phyloP scores from a whole-genome alignment of 257 asterid species.

The Leonotis leonurus region DNA sequence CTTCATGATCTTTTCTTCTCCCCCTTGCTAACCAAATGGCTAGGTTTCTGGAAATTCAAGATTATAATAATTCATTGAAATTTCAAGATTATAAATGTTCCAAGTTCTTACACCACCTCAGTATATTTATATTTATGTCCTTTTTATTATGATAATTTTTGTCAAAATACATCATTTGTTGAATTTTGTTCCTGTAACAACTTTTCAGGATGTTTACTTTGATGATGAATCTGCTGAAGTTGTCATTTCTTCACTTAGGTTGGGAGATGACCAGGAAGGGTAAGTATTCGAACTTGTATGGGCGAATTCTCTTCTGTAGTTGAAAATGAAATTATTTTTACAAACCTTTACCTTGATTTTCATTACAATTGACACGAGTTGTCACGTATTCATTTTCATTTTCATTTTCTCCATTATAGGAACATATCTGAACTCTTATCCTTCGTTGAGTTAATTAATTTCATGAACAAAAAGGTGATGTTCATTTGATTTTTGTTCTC shows the following conservation, averaged over 20 bases:
- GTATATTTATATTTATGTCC: background rate
- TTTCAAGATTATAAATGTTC: background rate
- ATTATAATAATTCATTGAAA: too few species aligned
- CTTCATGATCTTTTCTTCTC: background rate
- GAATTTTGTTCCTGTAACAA: slow-evolving; percentile 7
- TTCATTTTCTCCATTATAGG: background rate
- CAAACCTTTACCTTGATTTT: too few species aligned
- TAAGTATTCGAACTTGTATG: too few species aligned
- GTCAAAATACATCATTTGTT: slow-evolving; percentile 9
- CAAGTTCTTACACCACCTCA: background rate
- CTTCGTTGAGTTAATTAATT: background rate
- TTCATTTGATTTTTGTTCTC: slow-evolving; percentile 5
- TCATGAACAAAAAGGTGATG: background rate
- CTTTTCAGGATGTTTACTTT: slow-evolving; percentile 47
- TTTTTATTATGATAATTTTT: background rate
- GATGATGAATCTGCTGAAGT: slow-evolving; percentile 57
- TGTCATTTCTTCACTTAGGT: slow-evolving; percentile 49
- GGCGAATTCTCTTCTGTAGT: too few species aligned
- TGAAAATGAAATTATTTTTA: too few species aligned
- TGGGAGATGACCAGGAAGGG: slow-evolving; percentile 26
- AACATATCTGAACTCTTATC: background rate
- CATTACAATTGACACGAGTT: too few species aligned
- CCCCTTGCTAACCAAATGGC: background rate
- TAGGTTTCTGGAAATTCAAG: slow-evolving; percentile 4
- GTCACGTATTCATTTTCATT: background rate